phyloP scores from a whole-genome alignment of 2,329 filamentous ascomycete genomes.

The Mariannaea elegans region DNA sequence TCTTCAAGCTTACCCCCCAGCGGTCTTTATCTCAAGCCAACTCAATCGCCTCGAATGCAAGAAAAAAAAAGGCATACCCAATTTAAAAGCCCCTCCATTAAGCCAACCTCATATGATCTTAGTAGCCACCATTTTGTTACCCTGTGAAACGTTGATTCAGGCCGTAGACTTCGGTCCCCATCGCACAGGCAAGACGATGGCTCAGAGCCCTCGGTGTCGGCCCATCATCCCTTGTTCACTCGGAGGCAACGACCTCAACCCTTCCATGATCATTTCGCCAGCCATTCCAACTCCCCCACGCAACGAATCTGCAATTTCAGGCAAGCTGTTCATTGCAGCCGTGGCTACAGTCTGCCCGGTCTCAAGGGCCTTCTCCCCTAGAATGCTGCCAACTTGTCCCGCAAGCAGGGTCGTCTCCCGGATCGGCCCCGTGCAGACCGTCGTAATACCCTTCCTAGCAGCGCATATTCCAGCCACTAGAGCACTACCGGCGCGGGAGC shows the following conservation, averaged over 20 bases:
- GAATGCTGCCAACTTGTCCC: conserved; percentile 1
- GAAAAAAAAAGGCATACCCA: no score
- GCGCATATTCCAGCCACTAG: no score
- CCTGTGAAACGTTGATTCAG: no score
- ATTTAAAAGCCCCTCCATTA: no score
- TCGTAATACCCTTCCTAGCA: no score
- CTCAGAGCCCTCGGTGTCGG: conserved; percentile 1
- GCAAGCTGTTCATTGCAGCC: background rate
- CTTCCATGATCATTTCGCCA: conserved; percentile 19
- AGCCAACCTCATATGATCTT: no score
- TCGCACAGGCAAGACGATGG: background rate
- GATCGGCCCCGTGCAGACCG: background rate
- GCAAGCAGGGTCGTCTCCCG: conserved; percentile 10
- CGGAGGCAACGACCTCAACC: conserved; percentile 21
- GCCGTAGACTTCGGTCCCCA: no score
- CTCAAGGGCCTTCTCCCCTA: conserved; percentile 14
- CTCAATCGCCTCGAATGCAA: no score
- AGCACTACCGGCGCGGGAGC: no score
- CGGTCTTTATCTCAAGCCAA: no score
- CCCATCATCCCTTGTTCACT: conserved; percentile 13
- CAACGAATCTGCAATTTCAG: conserved; percentile 11
- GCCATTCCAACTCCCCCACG: background rate
- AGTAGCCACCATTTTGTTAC: no score
- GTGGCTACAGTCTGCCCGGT: conserved; percentile 2
- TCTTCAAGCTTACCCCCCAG: background rate